Base-by-base conservation (phyloP, 148 eudicot species). In the Arctostaphylos glauca region DNA sequence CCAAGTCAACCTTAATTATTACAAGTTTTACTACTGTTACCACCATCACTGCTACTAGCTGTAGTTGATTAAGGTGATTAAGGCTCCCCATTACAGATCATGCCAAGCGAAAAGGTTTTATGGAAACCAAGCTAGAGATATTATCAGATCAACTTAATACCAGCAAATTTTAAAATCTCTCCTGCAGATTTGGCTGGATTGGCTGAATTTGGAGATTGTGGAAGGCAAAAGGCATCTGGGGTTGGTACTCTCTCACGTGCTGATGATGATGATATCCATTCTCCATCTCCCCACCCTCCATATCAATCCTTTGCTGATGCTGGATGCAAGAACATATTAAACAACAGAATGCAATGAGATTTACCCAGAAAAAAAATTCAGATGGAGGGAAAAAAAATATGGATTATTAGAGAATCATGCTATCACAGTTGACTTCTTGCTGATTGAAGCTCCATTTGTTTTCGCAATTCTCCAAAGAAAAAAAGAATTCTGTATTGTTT, bases 131-230 rank as follows among this genome's bases (percentile, higher is more conserved):
- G 15, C 70, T 10, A 23, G 6, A 64, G 70, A 64, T 64, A 25
- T 64, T 9, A 9, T 64, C 23, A 64, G 70, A 23, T 23, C 70
- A 62, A 8, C 31, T 62, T 21, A 64, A 64, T 64, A 23, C 25
- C 41, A 64, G 41, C 70, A 64, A 4, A 23, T 73, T 31, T 47
- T 73, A 85, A 14, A 86, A 80, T 47, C 88, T 83, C 21, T 86
- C 88, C 31, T 86, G 88, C 12, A 86, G 66, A 60, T 86, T 86
- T 47, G 88, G 88, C 73, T 86, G 86, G 62, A 83, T 86, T 21
- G 88, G 88, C 84, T 86, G 88, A 46, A 86, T 81, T 0, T 85
- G 84, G 43, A 86, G 88, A 64, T 83, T 81, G 13, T 85, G 84
- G 43, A 86, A 83, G 50, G 85, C 75, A 12, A 86, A 83, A 0